These are phyloP conservation scores for Phtheirospermum japonicum DNA, from an alignment of 257 asterid genomes.

Conservation along the genomic window DNA sequence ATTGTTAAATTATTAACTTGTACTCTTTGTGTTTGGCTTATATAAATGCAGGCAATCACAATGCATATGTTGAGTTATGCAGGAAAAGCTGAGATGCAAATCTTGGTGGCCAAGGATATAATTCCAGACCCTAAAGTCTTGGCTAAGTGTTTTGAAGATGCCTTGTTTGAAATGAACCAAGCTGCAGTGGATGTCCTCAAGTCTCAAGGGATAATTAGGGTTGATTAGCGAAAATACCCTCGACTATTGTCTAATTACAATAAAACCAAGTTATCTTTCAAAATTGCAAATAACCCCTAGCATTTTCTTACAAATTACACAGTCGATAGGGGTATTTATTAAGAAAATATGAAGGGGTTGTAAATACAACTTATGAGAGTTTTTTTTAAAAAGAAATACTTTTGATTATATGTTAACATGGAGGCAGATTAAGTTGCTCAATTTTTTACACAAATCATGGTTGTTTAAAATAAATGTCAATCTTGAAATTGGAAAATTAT, in stretches of 20 bases:
- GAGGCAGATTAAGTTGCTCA: too few species aligned
- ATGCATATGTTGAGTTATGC: slow-evolving; percentile 91
- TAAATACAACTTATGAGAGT: too few species aligned
- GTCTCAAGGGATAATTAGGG: neutral
- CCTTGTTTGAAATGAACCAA: slow-evolving; percentile 19
- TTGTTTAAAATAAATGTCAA: neutral
- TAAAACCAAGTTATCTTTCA: too few species aligned
- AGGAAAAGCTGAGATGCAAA: slow-evolving; percentile 67
- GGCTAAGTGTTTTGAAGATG: slow-evolving; percentile 68
- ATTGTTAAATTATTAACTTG: too few species aligned
- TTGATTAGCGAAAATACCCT: too few species aligned
- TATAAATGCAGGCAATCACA: slow-evolving; percentile 55
- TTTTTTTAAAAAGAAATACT: too few species aligned
- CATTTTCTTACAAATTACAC: neutral
- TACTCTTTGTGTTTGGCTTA: neutral
- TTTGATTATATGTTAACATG: too few species aligned
- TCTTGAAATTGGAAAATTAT: neutral
- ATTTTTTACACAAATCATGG: neutral
- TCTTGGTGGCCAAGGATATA: slow-evolving; percentile 77
- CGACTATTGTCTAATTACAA: too few species aligned
- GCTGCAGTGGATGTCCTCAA: neutral
- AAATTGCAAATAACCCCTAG: neutral
- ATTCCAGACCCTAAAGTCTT: slow-evolving; percentile 64
- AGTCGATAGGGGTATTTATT: neutral
- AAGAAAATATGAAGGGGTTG: neutral